These are phyloP conservation scores for Brettanomyces bruxellensis DNA, from an alignment of 805 yeast species.

Conservation along the genomic window DNA sequence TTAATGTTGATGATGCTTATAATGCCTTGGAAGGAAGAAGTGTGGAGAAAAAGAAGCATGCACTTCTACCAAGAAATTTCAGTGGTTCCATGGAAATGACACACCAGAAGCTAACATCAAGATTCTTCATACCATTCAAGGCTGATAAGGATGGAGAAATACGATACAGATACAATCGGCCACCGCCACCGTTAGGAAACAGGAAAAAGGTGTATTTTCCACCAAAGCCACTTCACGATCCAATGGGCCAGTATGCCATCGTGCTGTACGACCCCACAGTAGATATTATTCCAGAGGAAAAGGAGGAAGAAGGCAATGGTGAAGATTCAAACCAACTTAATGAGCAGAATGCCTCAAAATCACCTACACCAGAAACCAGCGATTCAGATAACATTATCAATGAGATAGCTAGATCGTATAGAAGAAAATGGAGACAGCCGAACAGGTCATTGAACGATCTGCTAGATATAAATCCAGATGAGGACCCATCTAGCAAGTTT, in stretches of 20 bases:
- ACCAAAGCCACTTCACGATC: constrained; percentile 95
- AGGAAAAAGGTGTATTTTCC: constrained; percentile 57
- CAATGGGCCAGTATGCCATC: constrained; percentile 85
- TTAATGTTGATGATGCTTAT: constrained; percentile 13
- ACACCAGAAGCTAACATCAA: constrained; percentile 33
- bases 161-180: constrained; percentile 21
- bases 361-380: constrained; percentile 6
- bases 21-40: constrained; percentile 16
- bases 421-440: constrained; percentile 29
- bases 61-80: constrained; percentile 48
- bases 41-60: constrained; percentile 39
- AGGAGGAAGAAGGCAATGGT: constrained; percentile 19
- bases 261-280: constrained; percentile 93
- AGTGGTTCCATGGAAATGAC: constrained; percentile 30
- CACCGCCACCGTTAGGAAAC: constrained; percentile 84
- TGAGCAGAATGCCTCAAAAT: constrained; percentile 4
- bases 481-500: constrained; percentile 36
- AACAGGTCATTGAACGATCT: constrained; percentile 73
- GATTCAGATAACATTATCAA: constrained; percentile 4
- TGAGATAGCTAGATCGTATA: constrained; percentile 7
- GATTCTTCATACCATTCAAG: constrained; percentile 57
- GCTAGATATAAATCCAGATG: constrained; percentile 59
- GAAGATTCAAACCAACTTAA: constrained; percentile 13
- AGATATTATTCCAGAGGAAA: constrained; percentile 39
- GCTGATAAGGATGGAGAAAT: constrained; percentile 28